phyloP scores from a whole-genome alignment of 805 yeast genomes.

The Maudiozyma pseudohumilis region DNA sequence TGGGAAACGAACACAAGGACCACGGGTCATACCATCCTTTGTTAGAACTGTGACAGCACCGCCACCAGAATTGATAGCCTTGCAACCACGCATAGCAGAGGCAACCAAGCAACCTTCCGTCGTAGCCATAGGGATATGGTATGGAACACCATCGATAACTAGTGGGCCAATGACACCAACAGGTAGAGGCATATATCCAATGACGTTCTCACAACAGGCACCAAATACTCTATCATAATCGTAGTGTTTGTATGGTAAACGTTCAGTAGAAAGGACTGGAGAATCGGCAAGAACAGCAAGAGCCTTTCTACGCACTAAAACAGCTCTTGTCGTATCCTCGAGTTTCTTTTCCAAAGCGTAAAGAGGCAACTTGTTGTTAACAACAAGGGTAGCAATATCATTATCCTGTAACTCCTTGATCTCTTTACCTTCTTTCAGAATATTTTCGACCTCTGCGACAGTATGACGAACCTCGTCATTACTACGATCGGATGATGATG shows the following conservation, averaged over 20 bases:
- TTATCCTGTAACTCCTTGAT: constrained; percentile 56
- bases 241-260: constrained; percentile 72
- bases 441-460: constrained; percentile 24
- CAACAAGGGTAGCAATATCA: constrained; percentile 64
- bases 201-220: constrained; percentile 97
- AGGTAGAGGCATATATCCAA: constrained; percentile 93
- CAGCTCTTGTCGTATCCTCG: constrained; percentile 86
- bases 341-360: constrained; percentile 92
- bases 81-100: constrained; percentile 97
- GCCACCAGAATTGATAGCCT: constrained; percentile 95
- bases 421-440: constrained; percentile 57
- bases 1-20: constrained; percentile 92
- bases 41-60: constrained; percentile 90
- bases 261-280: constrained; percentile 60
- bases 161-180: constrained; percentile 98
- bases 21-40: constrained; percentile 99
- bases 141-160: constrained; percentile 77
- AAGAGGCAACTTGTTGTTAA: constrained; percentile 72
- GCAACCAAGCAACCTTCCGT: constrained; percentile 99
- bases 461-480: constrained; percentile 10
- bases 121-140: constrained; percentile 97
- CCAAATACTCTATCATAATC: constrained; percentile 96
- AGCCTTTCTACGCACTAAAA: constrained; percentile 84
- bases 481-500: constrained; percentile 12
- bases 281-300: constrained; percentile 76